phyloP scores from a whole-genome alignment of 495 filamentous ascomycete genomes.

The Neurospora sp. region DNA sequence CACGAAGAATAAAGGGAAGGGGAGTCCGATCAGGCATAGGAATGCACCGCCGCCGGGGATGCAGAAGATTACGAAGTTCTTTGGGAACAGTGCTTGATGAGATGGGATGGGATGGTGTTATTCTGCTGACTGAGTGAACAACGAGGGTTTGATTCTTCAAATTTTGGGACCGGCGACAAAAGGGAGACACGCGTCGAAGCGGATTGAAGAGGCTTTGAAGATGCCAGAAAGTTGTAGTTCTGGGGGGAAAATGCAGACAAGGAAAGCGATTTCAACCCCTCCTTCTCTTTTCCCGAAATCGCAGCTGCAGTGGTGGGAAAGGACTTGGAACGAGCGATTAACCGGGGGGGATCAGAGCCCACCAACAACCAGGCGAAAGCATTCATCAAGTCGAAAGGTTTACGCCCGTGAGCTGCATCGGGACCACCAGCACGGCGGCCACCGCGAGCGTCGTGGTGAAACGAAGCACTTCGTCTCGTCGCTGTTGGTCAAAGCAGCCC shows the following conservation, averaged over 20 bases:
- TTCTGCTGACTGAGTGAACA: background rate
- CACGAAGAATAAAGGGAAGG: slow-evolving; percentile 34
- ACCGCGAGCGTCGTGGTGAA: background rate
- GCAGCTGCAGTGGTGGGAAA: background rate
- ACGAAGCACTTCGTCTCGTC: background rate
- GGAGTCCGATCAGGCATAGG: slow-evolving; percentile 19
- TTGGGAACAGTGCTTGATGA: slow-evolving; percentile 44
- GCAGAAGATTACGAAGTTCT: slow-evolving; percentile 81
- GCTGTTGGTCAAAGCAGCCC: background rate
- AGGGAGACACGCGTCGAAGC: background rate
- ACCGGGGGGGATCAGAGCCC: background rate
- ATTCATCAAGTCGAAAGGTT: background rate
- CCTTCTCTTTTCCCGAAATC: background rate
- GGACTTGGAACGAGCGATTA: background rate
- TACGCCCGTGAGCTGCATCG: background rate
- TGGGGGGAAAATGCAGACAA: background rate
- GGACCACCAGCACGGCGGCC: background rate
- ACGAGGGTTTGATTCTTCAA: background rate
- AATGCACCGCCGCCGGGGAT: slow-evolving; percentile 32
- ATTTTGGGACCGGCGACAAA: background rate
- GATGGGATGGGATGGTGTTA: background rate
- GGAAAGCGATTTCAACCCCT: background rate
- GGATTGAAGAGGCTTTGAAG: background rate
- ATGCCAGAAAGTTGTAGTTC: background rate
- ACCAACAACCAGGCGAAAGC: background rate